A percentile compares a stretch with the other conserved stretches of the same genome.
These are phyloP conservation scores for Claviceps quebecensis DNA, from an alignment of 2,329 filamentous ascomycete genomes.

Conservation along the genomic window DNA sequence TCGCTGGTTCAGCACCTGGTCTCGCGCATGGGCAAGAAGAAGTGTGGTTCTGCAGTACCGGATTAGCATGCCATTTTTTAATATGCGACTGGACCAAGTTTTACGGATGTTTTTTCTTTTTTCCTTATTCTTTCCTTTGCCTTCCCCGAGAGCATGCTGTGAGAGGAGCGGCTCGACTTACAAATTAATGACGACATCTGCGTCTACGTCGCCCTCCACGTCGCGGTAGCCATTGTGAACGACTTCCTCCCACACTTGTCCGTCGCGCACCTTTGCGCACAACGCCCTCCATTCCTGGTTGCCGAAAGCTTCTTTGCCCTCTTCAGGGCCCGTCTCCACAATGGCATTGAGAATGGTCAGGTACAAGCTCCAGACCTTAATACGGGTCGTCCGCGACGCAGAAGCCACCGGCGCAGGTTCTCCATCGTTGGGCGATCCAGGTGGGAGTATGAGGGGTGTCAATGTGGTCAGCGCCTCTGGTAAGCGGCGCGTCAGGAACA, in stretches of 20 bases:
- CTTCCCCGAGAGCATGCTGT: too few relatives aligned
- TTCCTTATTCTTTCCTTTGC: background rate
- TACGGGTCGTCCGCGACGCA: conserved; percentile 67
- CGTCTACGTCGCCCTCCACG: conserved; percentile 78
- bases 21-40: conserved; percentile 74
- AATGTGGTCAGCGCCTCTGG: conserved; percentile 81
- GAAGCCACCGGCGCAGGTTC: conserved; percentile 61
- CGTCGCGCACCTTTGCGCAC: conserved; percentile 73
- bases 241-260: conserved; percentile 89
- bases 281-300: conserved; percentile 71
- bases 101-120: background rate
- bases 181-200: conserved; percentile 86
- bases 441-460: conserved; percentile 61
- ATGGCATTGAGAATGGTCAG: conserved; percentile 86
- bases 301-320: conserved; percentile 81
- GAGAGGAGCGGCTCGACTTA: conserved; percentile 26
- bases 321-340: conserved; percentile 74
- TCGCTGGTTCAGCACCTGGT: conserved; percentile 73
- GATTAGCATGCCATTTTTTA: background rate
- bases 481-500: conserved; percentile 87
- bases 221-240: conserved; percentile 78
- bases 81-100: too few relatives aligned
- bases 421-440: conserved; percentile 32
- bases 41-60: conserved; percentile 56
- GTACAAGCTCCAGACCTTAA: conserved; percentile 97